These are phyloP conservation scores for Xylariomycetidae sp. DNA, from an alignment of 2,329 filamentous ascomycete species.

Conservation along the genomic window DNA sequence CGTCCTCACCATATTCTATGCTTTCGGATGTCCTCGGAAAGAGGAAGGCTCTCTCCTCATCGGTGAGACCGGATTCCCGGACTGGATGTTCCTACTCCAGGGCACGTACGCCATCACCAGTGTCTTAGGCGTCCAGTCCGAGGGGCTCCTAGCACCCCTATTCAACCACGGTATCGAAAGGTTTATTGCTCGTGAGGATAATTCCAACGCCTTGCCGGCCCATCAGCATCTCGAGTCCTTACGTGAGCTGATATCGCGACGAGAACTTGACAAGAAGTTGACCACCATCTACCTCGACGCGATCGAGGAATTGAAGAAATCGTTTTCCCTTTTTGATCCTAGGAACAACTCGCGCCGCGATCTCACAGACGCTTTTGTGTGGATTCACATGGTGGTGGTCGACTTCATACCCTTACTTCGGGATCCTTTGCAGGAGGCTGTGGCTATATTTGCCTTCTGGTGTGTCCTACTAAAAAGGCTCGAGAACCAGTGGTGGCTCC, in stretches of 20 bases:
- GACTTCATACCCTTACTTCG: slow-evolving; percentile 23
- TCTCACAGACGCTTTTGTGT: slow-evolving; percentile 25
- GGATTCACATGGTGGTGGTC: slow-evolving; percentile 24
- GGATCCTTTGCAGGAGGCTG: slow-evolving; percentile 17
- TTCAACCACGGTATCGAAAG: slow-evolving; percentile 7
- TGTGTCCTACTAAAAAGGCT: slow-evolving; percentile 8
- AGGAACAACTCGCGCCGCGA: slow-evolving; percentile 1
- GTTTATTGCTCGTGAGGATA: not conserved
- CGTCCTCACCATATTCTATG: slow-evolving; percentile 11
- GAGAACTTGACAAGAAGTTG: slow-evolving; percentile 1
- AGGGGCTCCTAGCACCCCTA: slow-evolving; percentile 6
- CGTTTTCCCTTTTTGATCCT: slow-evolving; percentile 4
- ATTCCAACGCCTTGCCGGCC: not conserved
- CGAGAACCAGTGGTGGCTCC: slow-evolving; percentile 12
- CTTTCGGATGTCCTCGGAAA: slow-evolving; percentile 10
- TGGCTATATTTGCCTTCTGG: slow-evolving; percentile 27
- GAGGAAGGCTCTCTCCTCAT: slow-evolving; percentile 8
- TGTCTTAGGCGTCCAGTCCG: not conserved
- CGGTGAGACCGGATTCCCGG: slow-evolving; percentile 13
- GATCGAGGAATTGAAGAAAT: slow-evolving; percentile 9
- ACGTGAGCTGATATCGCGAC: not conserved
- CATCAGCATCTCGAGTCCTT: not conserved
- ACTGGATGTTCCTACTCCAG: slow-evolving; percentile 21
- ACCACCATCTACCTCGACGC: slow-evolving; percentile 2
- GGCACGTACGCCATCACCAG: slow-evolving; percentile 9